A percentile compares a stretch with the other conserved stretches of the same genome.
These are phyloP conservation scores for Aspergillus quadrilineatus DNA, from an alignment of 2,329 filamentous ascomycete species.

Conservation along the genomic window DNA sequence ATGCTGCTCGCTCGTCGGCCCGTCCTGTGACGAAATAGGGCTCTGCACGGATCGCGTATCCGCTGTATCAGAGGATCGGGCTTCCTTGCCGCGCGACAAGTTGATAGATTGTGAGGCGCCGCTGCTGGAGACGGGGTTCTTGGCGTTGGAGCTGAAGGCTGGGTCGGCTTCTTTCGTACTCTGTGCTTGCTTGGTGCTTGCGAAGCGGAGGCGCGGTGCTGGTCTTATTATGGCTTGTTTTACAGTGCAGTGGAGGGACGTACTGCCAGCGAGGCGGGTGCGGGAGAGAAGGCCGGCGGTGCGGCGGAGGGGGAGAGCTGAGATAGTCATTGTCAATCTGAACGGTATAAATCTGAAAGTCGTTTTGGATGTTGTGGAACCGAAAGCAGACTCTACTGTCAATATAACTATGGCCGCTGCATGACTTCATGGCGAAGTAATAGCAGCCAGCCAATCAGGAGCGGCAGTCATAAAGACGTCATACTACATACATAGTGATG, in stretches of 20 bases:
- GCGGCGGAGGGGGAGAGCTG: neutral
- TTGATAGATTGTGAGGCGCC: constrained; percentile 4
- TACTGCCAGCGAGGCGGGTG: neutral
- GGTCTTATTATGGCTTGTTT: neutral
- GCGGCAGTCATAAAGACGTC: neutral
- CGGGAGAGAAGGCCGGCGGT: neutral
- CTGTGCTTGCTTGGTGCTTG: neutral
- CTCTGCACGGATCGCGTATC: constrained; percentile 5
- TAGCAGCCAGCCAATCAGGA: neutral
- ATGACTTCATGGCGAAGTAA: neutral
- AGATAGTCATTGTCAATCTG: neutral
- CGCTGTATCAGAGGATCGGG: neutral
- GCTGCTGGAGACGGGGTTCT: constrained; percentile 5
- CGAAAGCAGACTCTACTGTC: neutral
- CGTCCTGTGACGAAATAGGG: constrained; percentile 1
- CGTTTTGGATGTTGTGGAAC: too few species aligned
- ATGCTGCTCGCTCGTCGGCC: constrained; percentile 11
- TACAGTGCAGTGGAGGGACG: neutral
- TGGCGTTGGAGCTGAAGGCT: neutral
- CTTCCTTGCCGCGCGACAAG: constrained; percentile 7
- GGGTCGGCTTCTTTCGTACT: neutral
- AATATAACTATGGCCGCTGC: neutral
- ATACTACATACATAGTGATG: neutral
- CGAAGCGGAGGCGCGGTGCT: neutral
- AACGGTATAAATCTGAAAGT: too few species aligned